Base-by-base conservation (phyloP, 441 rosid genomes). In the Daphne laureola region DNA sequence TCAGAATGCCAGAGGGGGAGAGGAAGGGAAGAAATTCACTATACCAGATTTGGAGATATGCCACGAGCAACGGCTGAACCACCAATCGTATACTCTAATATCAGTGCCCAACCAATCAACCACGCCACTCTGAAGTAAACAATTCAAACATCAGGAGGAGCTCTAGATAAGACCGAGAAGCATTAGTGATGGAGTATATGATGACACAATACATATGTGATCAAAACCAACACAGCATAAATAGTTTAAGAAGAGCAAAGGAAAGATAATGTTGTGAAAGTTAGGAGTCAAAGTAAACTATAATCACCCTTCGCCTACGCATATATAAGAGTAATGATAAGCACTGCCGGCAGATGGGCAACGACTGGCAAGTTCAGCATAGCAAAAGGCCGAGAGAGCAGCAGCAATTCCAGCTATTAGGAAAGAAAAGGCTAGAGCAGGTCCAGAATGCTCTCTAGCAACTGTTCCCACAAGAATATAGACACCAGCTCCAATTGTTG, bases 271-370 rank as follows among this genome's bases (percentile, higher is more conserved):
- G 11, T 9, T 31, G 12, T 43, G 8, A 27, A 1, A 44, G 43
- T 40, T 35, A 31, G 38, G 15, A 25, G 12, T 14, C 7, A 7
- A 50, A 38, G 17, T 40, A 43, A 55, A 55, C 14, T 49, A 15
- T n/a, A 41, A 17, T 74, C 77, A 93, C 98, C 96, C 96, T 79
- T 93, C 98, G 43, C 98, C 98, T 40, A 83, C 79, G 62, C 98
- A 93, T 47, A 93, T 90, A 73, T 93, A 93, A 0, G 98, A 75
- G 72, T 90, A 93, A 54, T 93, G 98, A 73, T 93, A 93, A 4
- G 98, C 98, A 67, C 98, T 93, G 27, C 98, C 98, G 55, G 98
- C 98, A 51, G 98, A 93, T 1, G 98, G 98, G 53, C 97, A 93
- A 8, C 97, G 86, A 59, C 97, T 83, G 7, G 97, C 79, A 72